Evolutionary conservation across 345 rosid species (phyloP), one percentile per base, ranked within the genome.

Genomic region (Crucihimalaya himalaica): DNA sequence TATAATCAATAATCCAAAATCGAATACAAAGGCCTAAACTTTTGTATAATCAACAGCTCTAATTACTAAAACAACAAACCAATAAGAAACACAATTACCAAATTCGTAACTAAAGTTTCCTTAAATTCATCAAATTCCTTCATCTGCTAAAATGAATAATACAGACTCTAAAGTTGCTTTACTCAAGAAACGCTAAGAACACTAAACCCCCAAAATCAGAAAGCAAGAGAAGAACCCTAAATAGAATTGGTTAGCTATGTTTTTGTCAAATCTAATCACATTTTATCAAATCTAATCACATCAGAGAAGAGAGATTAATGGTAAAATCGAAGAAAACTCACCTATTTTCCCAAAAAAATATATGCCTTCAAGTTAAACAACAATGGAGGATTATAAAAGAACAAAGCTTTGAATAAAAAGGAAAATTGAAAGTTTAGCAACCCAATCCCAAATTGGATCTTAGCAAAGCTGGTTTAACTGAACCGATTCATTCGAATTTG

Each of bases 161-260:
- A 6, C 14, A 15, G 4, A 8, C 23, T 43, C 23, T 27, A 27
- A 20, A 14, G 2, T 32, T 20, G 21, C 8, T 70, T 23, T 46
- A 46, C 32, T 51, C 43, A 66, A 14, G 52, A 60, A 14, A 16
- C 9, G 1, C 40, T 35, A 35, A 35, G 40, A 9, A 34, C 11
- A 34, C 9, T 9, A 34, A 34, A 34, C 39, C 39, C 25, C 19
- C 25, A 50, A 47, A 23, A 13, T 34, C 42, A 2, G 2, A 66
- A 58, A 55, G 28, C 71, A 55, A 66, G 20, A 18, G 19, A 29
- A 59, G 55, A 67, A 50, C 39, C 60, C 37, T 58, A 74, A 59
- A 10, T 15, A 47, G 11, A 37, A 28, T 23, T 12, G 4, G 11
- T 28, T 29, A 48, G 23, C 66, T 67, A 28, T 66, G 51, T 64